Evolutionary conservation across 352 stramenopile genomes (phyloP).

Genomic region (Aphanomyces cochlioides): DNA sequence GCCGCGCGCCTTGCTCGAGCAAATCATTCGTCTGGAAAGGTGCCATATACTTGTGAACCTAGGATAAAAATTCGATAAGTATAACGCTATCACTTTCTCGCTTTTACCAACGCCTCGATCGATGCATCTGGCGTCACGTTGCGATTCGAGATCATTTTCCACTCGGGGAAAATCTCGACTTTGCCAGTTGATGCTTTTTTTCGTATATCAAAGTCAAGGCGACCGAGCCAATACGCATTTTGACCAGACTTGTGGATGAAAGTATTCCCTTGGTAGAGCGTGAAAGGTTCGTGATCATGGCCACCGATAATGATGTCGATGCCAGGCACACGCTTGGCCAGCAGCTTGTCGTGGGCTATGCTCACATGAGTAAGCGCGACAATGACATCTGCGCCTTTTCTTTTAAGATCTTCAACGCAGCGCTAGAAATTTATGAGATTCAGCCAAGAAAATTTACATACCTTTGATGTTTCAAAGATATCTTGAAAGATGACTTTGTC

Average conservation of each 20-base stretch:
- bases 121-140: conserved; percentile 47
- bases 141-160: conserved; percentile 79
- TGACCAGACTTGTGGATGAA: conserved; percentile 89
- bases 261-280: conserved; percentile 70
- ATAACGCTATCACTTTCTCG: neutral
- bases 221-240: conserved; percentile 82
- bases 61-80: neutral
- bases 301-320: conserved; percentile 87
- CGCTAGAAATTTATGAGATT: conserved; percentile 26
- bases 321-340: conserved; percentile 56
- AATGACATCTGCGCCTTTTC: conserved; percentile 73
- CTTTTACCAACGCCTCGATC: conserved; percentile 52
- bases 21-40: conserved; percentile 58
- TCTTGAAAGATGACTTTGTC: conserved; percentile 53
- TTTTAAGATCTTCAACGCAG: conserved; percentile 59
- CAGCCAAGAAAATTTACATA: neutral
- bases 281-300: conserved; percentile 90
- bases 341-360: conserved; percentile 64
- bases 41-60: conserved; percentile 60
- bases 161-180: conserved; percentile 56
- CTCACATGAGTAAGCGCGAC: conserved; percentile 81
- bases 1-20: conserved; percentile 40
- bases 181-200: neutral
- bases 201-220: conserved; percentile 65
- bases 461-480: conserved; percentile 41